Evolutionary conservation across 2,329 filamentous ascomycete species (phyloP).

Genomic region (Venturia pyrina): DNA sequence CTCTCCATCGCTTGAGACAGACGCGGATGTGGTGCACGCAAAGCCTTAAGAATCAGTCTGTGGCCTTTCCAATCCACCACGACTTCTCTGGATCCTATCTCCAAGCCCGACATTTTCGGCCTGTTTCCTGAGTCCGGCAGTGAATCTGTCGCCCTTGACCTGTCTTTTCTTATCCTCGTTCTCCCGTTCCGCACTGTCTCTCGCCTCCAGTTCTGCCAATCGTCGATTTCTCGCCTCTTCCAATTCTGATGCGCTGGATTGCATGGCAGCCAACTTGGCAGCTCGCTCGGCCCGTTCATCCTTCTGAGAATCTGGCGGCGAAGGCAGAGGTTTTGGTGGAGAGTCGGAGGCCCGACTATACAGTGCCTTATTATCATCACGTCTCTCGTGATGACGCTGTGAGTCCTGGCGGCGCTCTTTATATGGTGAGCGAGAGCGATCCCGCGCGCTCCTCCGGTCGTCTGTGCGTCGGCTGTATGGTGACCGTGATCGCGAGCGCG

Average conservation of each 20-base stretch:
- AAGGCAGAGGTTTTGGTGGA: neutral
- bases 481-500: slow-evolving; percentile 12
- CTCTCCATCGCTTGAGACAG: neutral
- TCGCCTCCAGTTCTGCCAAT: slow-evolving; percentile 11
- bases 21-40: no score
- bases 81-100: slow-evolving; percentile 5
- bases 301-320: neutral
- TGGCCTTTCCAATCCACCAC: slow-evolving; percentile 9
- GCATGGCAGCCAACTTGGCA: slow-evolving; percentile 14
- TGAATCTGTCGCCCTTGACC: slow-evolving; percentile 6
- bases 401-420: neutral
- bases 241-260: slow-evolving; percentile 10
- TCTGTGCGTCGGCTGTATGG: slow-evolving; percentile 6
- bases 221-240: slow-evolving; percentile 11
- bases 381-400: slow-evolving; percentile 2
- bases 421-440: slow-evolving; percentile 8
- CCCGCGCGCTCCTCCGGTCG: neutral
- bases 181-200: slow-evolving; percentile 6
- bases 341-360: neutral
- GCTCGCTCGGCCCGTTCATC: slow-evolving; percentile 7
- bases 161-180: slow-evolving; percentile 9
- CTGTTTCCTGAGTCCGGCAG: slow-evolving; percentile 1
- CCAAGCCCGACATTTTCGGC: slow-evolving; percentile 9
- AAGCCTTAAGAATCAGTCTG: neutral
- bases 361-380: neutral